Conservation (phyloP, 768 basidiomycete genomes). For the Plicaturopsis crispa region DNA sequence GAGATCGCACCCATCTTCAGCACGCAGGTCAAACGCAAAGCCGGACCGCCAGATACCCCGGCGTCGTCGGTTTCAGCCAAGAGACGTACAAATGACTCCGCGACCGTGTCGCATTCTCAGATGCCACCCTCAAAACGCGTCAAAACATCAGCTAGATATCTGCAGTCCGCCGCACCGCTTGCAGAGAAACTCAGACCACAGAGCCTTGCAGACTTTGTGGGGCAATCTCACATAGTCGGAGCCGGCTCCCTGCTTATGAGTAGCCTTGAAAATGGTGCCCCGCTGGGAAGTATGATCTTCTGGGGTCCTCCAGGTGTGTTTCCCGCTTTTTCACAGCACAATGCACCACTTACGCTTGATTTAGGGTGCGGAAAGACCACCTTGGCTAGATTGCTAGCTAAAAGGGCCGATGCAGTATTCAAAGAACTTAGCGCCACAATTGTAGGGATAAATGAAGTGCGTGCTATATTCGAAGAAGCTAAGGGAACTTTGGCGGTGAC, state of each 20-base stretch:
- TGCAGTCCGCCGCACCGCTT: constrained; percentile 40
- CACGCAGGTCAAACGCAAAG: constrained; percentile 12
- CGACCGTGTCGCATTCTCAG: constrained; percentile 4
- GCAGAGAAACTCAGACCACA: constrained; percentile 70
- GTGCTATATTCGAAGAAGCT: constrained; percentile 71
- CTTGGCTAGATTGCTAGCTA: constrained; percentile 63
- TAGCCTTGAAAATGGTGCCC: constrained; percentile 41
- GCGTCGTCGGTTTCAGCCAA: constrained; percentile 16
- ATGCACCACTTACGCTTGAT: constrained; percentile 1
- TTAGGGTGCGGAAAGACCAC: constrained; percentile 68
- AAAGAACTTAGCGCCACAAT: constrained; percentile 76
- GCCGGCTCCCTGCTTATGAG: constrained; percentile 48
- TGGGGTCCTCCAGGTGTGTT: constrained; percentile 72
- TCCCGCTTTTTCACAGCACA: not conserved
- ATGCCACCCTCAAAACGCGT: constrained; percentile 14
- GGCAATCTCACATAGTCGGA: constrained; percentile 59
- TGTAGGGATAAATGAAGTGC: constrained; percentile 61
- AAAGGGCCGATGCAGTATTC: constrained; percentile 49
- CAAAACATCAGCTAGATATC: constrained; percentile 14
- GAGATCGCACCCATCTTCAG: constrained; percentile 39
- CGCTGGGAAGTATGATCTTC: constrained; percentile 53
- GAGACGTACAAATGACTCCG: constrained; percentile 17
- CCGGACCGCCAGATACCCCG: constrained; percentile 6
- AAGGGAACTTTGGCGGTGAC: constrained; percentile 55
- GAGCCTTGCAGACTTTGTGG: constrained; percentile 58